Percentiles rank a stretch among this genome's conserved stretches.
Evolutionary conservation across 345 rosid species (phyloP).

Genomic region (Corymbia maculata): DNA sequence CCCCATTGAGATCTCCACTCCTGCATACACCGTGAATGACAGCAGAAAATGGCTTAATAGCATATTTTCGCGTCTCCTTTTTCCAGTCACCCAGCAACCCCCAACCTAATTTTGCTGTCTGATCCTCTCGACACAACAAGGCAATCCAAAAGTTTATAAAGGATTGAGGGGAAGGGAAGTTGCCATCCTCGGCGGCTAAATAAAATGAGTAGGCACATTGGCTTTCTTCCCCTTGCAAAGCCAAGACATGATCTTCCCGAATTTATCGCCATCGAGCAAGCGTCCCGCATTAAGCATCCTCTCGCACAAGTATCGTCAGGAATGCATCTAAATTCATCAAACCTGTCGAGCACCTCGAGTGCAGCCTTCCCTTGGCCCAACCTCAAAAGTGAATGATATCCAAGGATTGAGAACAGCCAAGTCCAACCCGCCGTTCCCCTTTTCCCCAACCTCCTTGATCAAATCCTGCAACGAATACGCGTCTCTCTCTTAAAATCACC

Average conservation of each 20-base stretch:
- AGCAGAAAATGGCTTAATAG: conserved; percentile 62
- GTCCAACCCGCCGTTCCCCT: conserved; percentile 24
- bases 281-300: conserved; percentile 46
- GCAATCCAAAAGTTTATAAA: conserved; percentile 35
- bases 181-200: conserved; percentile 35
- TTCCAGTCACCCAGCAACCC: conserved; percentile 41
- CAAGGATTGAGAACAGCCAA: conserved; percentile 42
- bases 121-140: conserved; percentile 48
- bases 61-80: conserved; percentile 37
- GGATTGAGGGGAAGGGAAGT: conserved; percentile 23
- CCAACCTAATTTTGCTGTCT: conserved; percentile 45
- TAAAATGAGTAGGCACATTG: conserved; percentile 44
- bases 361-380: conserved; percentile 70
- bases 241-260: conserved; percentile 63
- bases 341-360: conserved; percentile 54
- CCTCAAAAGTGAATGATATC: conserved; percentile 48
- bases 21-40: conserved; percentile 67
- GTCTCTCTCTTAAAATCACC: conserved; percentile 24
- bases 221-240: conserved; percentile 55
- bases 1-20: conserved; percentile 45
- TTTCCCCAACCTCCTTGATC: conserved; percentile 44
- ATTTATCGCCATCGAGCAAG: conserved; percentile 34
- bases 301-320: conserved; percentile 51
- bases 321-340: conserved; percentile 42
- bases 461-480: conserved; percentile 65